Base-by-base conservation (phyloP, 169 alveolate genomes). In the Plasmodium vivax region DNA sequence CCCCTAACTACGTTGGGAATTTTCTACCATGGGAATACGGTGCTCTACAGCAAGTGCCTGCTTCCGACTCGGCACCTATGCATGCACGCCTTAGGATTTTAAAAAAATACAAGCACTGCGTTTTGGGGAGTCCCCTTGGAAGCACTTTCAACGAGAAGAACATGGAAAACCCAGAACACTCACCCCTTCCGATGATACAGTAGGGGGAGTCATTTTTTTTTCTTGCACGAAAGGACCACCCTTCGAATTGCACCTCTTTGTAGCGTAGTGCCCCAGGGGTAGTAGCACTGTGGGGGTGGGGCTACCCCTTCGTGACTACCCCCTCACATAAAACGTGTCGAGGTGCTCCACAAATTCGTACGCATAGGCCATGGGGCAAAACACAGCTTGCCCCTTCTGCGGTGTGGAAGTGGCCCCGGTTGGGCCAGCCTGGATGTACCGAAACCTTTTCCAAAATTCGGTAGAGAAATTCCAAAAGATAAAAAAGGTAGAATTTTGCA, bases 361-460 rank as follows among this genome's bases (percentile, higher is more conserved):
- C 38, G 90, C 6, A 51, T 82, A 82, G 36, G 90, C 90, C 80
- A 82, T 82, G 8, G 90, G 90, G 43, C 90, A 82, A 82, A 82
- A 82, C 12, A 19, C 19, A 7, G 77, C 19, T 27, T 82, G 73
- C 32, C 8, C 71, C 14, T 82, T 82, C 51, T 34, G 41, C 36
- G 34, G 27, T 56, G 75, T 36, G 71, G 71, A 8, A 27, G 23
- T 45, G 54, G 19, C 19, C 77, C 9, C 77, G 71, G 58, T 51
- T 47, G 45, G 34, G 8, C 23, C 54, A 9, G 58, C 38, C 8
- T 82, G 90, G 38, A 82, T 82, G 23, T 82, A 82, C 23, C 71
- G 90, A 82, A 82, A 23, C 30, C 90, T 82, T 32, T 51, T 82
- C 90, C 90, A 82, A 51, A 82, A 82, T 82, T 82, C 90, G 1